Conservation (phyloP, 441 rosid species). For the Adansonia grandidieri region DNA sequence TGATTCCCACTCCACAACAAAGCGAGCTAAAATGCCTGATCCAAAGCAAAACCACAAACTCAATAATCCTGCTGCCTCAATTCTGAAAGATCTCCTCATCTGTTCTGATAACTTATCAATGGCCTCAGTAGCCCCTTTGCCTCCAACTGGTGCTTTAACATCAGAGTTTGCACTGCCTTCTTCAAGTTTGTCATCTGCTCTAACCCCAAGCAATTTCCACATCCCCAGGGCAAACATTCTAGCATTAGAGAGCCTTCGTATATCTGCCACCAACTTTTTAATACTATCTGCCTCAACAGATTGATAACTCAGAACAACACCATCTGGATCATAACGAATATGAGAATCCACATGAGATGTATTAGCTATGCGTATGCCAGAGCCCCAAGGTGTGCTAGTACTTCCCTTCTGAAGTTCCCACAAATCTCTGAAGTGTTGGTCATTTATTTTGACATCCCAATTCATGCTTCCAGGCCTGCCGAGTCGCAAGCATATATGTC, state of each 20-base stretch:
- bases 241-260: slow-evolving; percentile 94
- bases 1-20: slow-evolving; percentile 99
- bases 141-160: slow-evolving; percentile 58
- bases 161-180: slow-evolving; percentile 57
- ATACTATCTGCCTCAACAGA: slow-evolving; percentile 93
- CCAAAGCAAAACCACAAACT: slow-evolving; percentile 99
- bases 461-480: slow-evolving; percentile 98
- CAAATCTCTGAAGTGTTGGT: slow-evolving; percentile 94
- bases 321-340: slow-evolving; percentile 90
- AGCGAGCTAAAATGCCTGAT: slow-evolving; percentile 83
- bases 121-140: slow-evolving; percentile 65
- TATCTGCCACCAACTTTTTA: slow-evolving; percentile 91
- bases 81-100: slow-evolving; percentile 88
- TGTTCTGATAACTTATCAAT: slow-evolving; percentile 81
- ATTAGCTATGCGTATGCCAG: slow-evolving; percentile 94
- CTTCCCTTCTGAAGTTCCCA: slow-evolving; percentile 99
- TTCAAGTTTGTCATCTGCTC: slow-evolving; percentile 77
- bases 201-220: slow-evolving; percentile 92
- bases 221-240: slow-evolving; percentile 95
- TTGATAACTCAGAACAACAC: slow-evolving; percentile 93
- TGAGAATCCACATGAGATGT: slow-evolving; percentile 95
- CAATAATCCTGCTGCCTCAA: slow-evolving; percentile 94
- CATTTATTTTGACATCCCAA: slow-evolving; percentile 98
- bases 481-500: slow-evolving; percentile 91
- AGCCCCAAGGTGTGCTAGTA: slow-evolving; percentile 80